Evolutionary conservation across 2,329 filamentous ascomycete species (phyloP).

Genomic region (Fusarium torulosum): DNA sequence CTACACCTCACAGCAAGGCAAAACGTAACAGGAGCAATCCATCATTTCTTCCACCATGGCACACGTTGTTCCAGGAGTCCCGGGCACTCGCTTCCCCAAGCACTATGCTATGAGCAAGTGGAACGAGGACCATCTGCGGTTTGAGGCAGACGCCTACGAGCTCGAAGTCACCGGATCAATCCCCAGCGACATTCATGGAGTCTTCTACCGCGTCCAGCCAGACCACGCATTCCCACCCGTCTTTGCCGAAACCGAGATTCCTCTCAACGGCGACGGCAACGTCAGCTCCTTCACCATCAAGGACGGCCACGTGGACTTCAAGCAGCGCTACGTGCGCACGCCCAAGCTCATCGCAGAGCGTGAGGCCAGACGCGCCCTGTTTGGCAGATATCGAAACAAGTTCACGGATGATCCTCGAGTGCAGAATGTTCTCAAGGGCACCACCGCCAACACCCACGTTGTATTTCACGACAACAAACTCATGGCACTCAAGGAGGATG

Average conservation of each 20-base stretch:
- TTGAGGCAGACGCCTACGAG: conserved; percentile 21
- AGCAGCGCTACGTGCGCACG: conserved; percentile 22
- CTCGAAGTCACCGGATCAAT: conserved; percentile 20
- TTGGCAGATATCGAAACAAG: conserved; percentile 25
- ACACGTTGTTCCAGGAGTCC: conserved; percentile 12
- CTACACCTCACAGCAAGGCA: too few species aligned
- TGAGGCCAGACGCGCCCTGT: conserved; percentile 17
- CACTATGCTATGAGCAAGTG: conserved; percentile 26
- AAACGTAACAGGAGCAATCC: too few species aligned
- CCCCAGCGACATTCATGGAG: conserved; percentile 14
- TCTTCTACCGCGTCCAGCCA: conserved; percentile 20
- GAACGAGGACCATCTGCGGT: conserved; percentile 21
- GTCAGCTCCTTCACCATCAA: conserved; percentile 23
- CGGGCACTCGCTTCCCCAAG: conserved; percentile 16
- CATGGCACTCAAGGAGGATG: too few species aligned
- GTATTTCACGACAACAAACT: too few species aligned
- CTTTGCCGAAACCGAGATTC: conserved; percentile 19
- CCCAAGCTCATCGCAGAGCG: conserved; percentile 21
- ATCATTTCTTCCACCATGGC: too few species aligned
- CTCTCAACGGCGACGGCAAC: conserved; percentile 19
- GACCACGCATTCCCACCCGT: conserved; percentile 21
- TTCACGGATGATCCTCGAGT: too few species aligned
- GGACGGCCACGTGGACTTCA: conserved; percentile 22
- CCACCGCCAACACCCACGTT: too few species aligned
- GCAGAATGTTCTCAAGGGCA: too few species aligned